These are phyloP conservation scores for Botrytis hyacinthi DNA, from an alignment of 2,329 filamentous ascomycete genomes.

Conservation along the genomic window DNA sequence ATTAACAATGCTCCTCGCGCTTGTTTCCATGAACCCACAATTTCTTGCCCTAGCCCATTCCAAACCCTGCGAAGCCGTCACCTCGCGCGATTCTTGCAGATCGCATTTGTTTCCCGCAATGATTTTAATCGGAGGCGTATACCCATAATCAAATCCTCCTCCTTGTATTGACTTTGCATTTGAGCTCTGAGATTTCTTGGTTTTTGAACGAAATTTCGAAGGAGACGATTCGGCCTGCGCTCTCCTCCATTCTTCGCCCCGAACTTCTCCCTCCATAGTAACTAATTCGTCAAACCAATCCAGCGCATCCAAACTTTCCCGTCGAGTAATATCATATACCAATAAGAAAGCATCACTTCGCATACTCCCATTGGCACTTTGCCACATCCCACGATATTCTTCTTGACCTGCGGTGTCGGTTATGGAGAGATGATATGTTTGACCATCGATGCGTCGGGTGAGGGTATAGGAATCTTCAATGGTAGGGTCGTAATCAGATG, in stretches of 20 bases:
- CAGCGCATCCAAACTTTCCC: constrained; percentile 66
- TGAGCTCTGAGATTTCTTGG: constrained; percentile 58
- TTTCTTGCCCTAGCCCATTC: constrained; percentile 72
- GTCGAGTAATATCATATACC: constrained; percentile 81
- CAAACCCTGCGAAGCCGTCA: constrained; percentile 67
- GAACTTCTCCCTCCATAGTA: constrained; percentile 53
- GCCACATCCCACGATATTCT: constrained; percentile 87
- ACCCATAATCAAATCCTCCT: constrained; percentile 28
- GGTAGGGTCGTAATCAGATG: constrained; percentile 76
- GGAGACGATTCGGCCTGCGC: neutral
- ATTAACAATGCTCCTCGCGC: constrained; percentile 78
- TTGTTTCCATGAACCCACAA: constrained; percentile 90
- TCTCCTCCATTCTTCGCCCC: constrained; percentile 8
- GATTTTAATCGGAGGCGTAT: constrained; percentile 65
- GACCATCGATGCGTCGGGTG: constrained; percentile 74
- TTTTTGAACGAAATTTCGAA: constrained; percentile 49
- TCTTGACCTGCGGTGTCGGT: constrained; percentile 89
- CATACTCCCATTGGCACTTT: constrained; percentile 59
- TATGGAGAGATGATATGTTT: constrained; percentile 71
- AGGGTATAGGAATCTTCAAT: constrained; percentile 85
- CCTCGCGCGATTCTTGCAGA: constrained; percentile 65
- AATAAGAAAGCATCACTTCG: constrained; percentile 79
- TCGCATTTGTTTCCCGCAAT: constrained; percentile 88
- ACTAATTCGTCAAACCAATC: constrained; percentile 81
- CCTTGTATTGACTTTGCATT: constrained; percentile 25